phyloP scores from a whole-genome alignment of 1,284 basidiomycete genomes.

The Moesziomyces sp. region DNA sequence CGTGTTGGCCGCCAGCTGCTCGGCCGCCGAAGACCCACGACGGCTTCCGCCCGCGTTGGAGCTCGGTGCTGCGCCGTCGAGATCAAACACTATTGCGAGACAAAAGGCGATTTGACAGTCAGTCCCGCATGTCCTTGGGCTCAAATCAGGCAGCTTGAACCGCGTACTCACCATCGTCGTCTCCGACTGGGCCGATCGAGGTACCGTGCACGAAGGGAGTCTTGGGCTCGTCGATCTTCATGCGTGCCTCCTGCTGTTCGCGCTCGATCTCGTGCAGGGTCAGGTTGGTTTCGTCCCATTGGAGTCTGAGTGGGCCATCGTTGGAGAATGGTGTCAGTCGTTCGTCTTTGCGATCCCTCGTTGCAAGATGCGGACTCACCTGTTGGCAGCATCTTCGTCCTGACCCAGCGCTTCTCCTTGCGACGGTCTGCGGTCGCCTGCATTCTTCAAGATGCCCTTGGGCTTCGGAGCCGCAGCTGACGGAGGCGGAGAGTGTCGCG shows the following conservation, averaged over 20 bases:
- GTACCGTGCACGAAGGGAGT: slow-evolving; percentile 65
- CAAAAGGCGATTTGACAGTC: no score
- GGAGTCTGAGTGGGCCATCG: slow-evolving; percentile 26
- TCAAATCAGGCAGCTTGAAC: background rate
- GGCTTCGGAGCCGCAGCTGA: slow-evolving; percentile 62
- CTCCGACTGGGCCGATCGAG: slow-evolving; percentile 52
- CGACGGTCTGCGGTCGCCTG: slow-evolving; percentile 42
- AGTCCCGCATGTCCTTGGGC: no score
- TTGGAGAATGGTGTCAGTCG: background rate
- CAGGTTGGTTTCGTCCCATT: slow-evolving; percentile 66
- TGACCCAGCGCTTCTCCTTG: slow-evolving; percentile 15
- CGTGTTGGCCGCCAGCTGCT: slow-evolving; percentile 60
- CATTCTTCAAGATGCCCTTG: slow-evolving; percentile 65
- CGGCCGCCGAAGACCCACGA: slow-evolving; percentile 38
- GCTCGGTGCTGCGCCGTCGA: slow-evolving; percentile 45
- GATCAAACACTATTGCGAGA: slow-evolving; percentile 45
- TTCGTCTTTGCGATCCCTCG: background rate
- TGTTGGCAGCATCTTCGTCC: slow-evolving; percentile 33
- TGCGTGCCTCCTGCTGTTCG: slow-evolving; percentile 60
- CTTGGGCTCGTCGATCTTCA: slow-evolving; percentile 68
- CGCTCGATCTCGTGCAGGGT: slow-evolving; percentile 64
- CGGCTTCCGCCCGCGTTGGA: slow-evolving; percentile 14
- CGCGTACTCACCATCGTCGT: slow-evolving; percentile 49
- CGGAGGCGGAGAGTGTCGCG: slow-evolving; percentile 61
- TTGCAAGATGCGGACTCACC: slow-evolving; percentile 5